Base-by-base conservation (phyloP, 495 filamentous ascomycete species). In the Paragyromitra xinjiangensis region DNA sequence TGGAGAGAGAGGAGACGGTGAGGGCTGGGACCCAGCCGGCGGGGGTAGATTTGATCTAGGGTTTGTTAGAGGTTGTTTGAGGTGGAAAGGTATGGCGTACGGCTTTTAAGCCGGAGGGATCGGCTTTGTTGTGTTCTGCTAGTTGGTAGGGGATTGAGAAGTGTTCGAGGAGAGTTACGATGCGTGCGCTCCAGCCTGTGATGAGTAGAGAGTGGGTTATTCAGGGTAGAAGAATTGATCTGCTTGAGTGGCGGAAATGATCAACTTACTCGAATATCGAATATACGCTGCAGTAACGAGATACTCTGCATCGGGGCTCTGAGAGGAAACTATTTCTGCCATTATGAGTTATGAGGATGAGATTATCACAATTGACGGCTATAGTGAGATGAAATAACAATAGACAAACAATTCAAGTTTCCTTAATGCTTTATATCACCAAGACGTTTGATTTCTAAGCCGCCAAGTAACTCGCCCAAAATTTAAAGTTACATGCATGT, bases 11-110 rank as follows among this genome's bases (percentile, higher is more conserved):
- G 29, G 74, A 44, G 19, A 66, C 51, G 4, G 50, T 65, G 26
- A 77, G 69, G 5, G 59, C 73, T 12, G 73, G 68, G 29, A 72
- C 73, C 29, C 70, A 63, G 40, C 48, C 51, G 7, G 74, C 69
- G 12, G 74, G 69, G 44, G 70, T 72, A 19, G 69, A 77, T 55
- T 45, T 64, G 4, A 77, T 77, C 74, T 77, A 7, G 11, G 5
- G 16, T 14, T 34, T 7, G 40, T 62, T 61, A 70, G 40, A 9
- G 63, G 59, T 24, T 8, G 45, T 3, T 24, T 11, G 11, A 5
- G 19, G 22, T 39, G 45, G 19, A n/a, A 5, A 16, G n/a, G 62
- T 56, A 24, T 42, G 22, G 12, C 40, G 7, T 71, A 77, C 69
- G 5, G 68, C 69, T 59, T 66, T 51, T 22, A 66, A 16, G 12